Evolutionary conservation across 2,329 filamentous ascomycete genomes (phyloP), one percentile per base, ranked within the genome.

Genomic region (Aureobasidium zeae): DNA sequence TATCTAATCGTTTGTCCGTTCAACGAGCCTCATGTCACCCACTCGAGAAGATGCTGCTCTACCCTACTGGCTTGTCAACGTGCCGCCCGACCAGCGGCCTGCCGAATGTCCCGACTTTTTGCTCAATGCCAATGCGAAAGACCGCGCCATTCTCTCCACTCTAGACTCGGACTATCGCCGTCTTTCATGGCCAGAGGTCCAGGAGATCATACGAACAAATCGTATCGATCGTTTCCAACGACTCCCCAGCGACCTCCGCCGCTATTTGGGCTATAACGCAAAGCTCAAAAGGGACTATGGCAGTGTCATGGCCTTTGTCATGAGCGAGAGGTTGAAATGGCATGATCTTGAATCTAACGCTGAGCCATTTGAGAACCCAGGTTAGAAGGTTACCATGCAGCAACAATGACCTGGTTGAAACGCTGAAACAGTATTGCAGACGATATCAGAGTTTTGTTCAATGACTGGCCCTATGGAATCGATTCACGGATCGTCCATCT

Each of bases 391-490:
- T 11, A 8, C 16, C 3, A 21, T 59, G 34, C 55, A 61, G 48
- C 29, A 3, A 28, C 25, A 26, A 11, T 26, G 44, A 19, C 25
- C 31, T 2, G 41, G 52, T 44, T 44, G 25, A 19, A 11, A 30
- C 47, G 16, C 15, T 5, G 26, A 19, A 30, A n/a, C n/a, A n/a
- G n/a, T n/a, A n/a, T n/a, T 25, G 30, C 49, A 71, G 71, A 66
- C 34, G 82, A 91, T 56, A 65, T 81, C 54, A 86, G 79, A 61
- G 79, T 94, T 35, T 62, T 94, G 29, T 77, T 75, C 64, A 96
- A 96, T 58, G 88, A 96, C 70, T 95, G 87, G 85, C 89, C 89
- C 0, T 96, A 95, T 57, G 87, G 86, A 0, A 71, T 95, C 42
- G 86, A 91, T 54, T 58, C 68, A 34, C 71, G 74, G 39, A 88